Evolutionary conservation across 768 basidiomycete genomes (phyloP).

Genomic region (Tubosaeta sp.): DNA sequence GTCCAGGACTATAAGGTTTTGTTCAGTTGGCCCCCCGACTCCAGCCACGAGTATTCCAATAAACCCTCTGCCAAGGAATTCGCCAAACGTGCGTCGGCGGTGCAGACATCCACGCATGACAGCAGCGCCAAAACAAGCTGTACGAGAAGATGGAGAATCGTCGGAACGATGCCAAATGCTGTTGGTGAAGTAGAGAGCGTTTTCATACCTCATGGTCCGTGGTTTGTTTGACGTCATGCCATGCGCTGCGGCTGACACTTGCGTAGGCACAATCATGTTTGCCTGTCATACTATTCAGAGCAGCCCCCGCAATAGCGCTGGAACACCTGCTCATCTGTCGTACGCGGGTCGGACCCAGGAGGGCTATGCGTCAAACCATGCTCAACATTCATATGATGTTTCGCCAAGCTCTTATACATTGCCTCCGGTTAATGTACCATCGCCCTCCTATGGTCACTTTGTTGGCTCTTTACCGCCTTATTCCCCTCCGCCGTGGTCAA

Average conservation of each 20-base stretch:
- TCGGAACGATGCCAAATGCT: slow-evolving; percentile 57
- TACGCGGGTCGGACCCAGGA: slow-evolving; percentile 27
- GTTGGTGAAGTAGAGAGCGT: slow-evolving; percentile 76
- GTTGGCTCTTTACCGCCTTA: slow-evolving; percentile 24
- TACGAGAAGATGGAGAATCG: slow-evolving; percentile 77
- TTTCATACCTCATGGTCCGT: slow-evolving; percentile 84
- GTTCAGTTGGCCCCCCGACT: slow-evolving; percentile 76
- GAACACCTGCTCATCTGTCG: slow-evolving; percentile 20
- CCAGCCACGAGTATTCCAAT: slow-evolving; percentile 35
- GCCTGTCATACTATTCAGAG: slow-evolving; percentile 36
- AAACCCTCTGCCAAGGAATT: slow-evolving; percentile 43
- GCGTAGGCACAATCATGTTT: slow-evolving; percentile 36
- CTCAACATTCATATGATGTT: slow-evolving; percentile 27
- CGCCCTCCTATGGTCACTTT: slow-evolving; percentile 27
- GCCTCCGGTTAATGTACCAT: slow-evolving; percentile 28
- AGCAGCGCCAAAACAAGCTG: slow-evolving; percentile 83
- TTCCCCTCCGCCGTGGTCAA: slow-evolving; percentile 25
- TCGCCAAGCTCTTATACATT: slow-evolving; percentile 27
- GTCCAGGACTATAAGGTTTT: slow-evolving; percentile 52
- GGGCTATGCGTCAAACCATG: slow-evolving; percentile 20
- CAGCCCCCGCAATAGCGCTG: slow-evolving; percentile 17
- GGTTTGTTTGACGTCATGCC: slow-evolving; percentile 34
- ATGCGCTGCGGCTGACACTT: slow-evolving; percentile 22
- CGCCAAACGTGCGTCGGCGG: slow-evolving; percentile 60
- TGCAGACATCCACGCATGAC: slow-evolving; percentile 48